These are phyloP conservation scores for Hyphopichia burtonii DNA, from an alignment of 1,139 yeast genomes.

Conservation along the genomic window DNA sequence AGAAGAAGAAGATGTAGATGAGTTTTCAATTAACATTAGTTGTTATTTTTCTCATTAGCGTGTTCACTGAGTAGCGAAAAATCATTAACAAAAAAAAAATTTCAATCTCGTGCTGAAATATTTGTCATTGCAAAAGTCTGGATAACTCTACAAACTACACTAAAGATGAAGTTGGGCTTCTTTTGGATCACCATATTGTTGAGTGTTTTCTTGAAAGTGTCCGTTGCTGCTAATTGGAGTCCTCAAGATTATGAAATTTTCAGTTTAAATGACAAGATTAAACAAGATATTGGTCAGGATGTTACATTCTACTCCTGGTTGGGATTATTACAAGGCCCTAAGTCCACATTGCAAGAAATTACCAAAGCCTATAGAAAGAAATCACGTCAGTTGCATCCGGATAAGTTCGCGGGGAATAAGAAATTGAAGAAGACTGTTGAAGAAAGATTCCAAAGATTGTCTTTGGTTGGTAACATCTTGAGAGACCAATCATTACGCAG, in stretches of 20 bases:
- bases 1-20: too few species aligned
- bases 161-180: neutral
- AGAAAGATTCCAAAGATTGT: slow-evolving; percentile 69
- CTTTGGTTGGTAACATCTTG: slow-evolving; percentile 71
- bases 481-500: slow-evolving; percentile 60
- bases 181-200: neutral
- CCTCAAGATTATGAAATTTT: slow-evolving; percentile 81
- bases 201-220: neutral
- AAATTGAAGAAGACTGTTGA: slow-evolving; percentile 47
- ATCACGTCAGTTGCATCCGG: slow-evolving; percentile 80
- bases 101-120: too few species aligned
- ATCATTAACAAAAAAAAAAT: neutral
- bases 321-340: slow-evolving; percentile 49
- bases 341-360: slow-evolving; percentile 62
- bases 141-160: too few species aligned
- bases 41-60: neutral
- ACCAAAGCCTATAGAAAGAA: slow-evolving; percentile 71
- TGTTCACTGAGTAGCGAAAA: neutral
- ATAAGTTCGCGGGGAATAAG: slow-evolving; percentile 53
- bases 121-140: too few species aligned
- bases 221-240: slow-evolving; percentile 30
- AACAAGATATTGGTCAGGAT: slow-evolving; percentile 59
- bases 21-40: too few species aligned
- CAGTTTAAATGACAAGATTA: slow-evolving; percentile 65
- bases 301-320: slow-evolving; percentile 72